Conservation (phyloP, 2,329 filamentous ascomycete genomes). For the Cercospora canescens region DNA sequence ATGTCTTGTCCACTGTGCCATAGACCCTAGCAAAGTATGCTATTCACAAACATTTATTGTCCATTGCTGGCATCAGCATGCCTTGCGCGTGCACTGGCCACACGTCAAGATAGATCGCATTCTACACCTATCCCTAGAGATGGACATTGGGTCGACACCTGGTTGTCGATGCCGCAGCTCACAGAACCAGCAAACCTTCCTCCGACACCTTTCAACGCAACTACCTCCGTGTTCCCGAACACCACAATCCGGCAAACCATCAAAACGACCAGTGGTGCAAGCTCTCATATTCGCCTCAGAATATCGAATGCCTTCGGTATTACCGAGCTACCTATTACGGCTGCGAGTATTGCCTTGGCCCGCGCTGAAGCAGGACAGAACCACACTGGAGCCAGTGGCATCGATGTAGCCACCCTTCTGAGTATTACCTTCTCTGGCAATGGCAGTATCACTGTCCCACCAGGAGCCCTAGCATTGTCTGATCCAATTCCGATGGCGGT, state of each 20-base stretch:
- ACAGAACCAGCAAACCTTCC: constrained; percentile 64
- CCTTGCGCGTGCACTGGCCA: not conserved
- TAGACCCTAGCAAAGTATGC: not conserved
- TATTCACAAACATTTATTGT: not conserved
- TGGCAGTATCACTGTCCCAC: constrained; percentile 52
- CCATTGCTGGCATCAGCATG: not conserved
- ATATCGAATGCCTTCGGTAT: constrained; percentile 67
- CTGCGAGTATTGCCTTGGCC: constrained; percentile 59
- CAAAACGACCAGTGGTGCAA: constrained; percentile 58
- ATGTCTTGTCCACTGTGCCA: not conserved
- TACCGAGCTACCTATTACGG: constrained; percentile 60
- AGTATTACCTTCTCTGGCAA: constrained; percentile 61
- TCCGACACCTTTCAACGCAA: constrained; percentile 58
- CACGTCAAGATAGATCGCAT: not conserved
- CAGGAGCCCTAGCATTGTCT: constrained; percentile 59
- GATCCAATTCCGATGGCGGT: constrained; percentile 61
- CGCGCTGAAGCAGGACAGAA: constrained; percentile 43
- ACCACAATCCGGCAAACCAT: constrained; percentile 67
- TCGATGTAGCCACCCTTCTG: constrained; percentile 55
- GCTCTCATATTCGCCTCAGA: constrained; percentile 58
- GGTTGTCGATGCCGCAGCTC: constrained; percentile 67
- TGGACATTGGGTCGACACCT: constrained; percentile 62
- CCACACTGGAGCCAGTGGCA: constrained; percentile 53
- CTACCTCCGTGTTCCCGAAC: constrained; percentile 49
- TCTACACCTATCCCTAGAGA: constrained; percentile 15